These are phyloP conservation scores for Dothideomycetidae sp. DNA, from an alignment of 2,329 filamentous ascomycete genomes.

Conservation along the genomic window DNA sequence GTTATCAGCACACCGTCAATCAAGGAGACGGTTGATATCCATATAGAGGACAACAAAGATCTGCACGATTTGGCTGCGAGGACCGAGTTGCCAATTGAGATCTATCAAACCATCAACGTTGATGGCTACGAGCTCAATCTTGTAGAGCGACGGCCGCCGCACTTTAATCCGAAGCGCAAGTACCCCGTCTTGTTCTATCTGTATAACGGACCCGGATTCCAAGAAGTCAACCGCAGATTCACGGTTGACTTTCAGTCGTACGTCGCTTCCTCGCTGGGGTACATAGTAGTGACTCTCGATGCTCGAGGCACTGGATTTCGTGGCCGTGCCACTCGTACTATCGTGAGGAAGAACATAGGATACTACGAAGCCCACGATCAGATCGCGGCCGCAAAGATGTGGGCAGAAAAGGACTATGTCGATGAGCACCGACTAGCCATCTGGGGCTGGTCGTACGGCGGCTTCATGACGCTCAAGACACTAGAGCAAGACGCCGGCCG, in stretches of 20 bases:
- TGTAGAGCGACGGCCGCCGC: constrained; percentile 74
- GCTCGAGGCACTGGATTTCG: constrained; percentile 84
- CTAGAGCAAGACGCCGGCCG: constrained; percentile 77
- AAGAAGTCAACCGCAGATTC: constrained; percentile 70
- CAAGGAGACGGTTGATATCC: constrained; percentile 47
- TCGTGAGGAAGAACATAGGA: constrained; percentile 72
- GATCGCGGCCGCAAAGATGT: constrained; percentile 76
- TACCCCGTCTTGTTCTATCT: constrained; percentile 93
- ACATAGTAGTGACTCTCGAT: constrained; percentile 89
- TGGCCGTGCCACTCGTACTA: constrained; percentile 68
- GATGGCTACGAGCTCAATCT: constrained; percentile 60
- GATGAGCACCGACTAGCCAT: constrained; percentile 74
- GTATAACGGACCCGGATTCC: constrained; percentile 90
- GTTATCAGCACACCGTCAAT: constrained; percentile 71
- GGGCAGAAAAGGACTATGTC: constrained; percentile 67
- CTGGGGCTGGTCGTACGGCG: constrained; percentile 98
- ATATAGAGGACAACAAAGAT: constrained; percentile 62
- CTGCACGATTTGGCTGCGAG: constrained; percentile 56
- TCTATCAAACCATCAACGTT: constrained; percentile 74
- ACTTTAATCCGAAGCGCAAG: constrained; percentile 69
- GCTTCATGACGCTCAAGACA: constrained; percentile 88
- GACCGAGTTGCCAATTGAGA: constrained; percentile 68
- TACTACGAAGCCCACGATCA: constrained; percentile 78
- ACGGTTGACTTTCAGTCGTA: constrained; percentile 81
- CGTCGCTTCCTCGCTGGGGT: constrained; percentile 70